These are phyloP conservation scores for Roridomyces roridus DNA, from an alignment of 768 basidiomycete genomes.

Conservation along the genomic window DNA sequence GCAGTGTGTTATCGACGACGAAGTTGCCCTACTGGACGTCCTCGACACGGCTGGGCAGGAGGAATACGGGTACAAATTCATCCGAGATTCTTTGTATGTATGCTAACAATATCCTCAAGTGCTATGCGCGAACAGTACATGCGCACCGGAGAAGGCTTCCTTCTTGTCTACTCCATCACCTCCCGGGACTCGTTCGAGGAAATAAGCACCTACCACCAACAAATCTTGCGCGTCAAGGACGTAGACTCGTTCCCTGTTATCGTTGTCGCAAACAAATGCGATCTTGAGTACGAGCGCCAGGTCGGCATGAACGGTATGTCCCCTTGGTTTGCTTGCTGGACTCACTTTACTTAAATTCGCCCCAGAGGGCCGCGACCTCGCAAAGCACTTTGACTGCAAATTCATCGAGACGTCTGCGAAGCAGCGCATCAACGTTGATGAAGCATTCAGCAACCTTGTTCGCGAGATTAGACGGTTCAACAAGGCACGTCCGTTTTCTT, in stretches of 20 bases:
- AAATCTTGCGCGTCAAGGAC: constrained; percentile 96
- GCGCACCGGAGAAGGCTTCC: constrained; percentile 97
- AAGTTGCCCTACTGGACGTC: constrained; percentile 96
- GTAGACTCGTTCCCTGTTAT: constrained; percentile 95
- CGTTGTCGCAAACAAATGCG: constrained; percentile 96
- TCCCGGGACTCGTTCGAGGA: constrained; percentile 97
- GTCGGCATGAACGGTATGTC: constrained; percentile 89
- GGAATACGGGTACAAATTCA: constrained; percentile 79
- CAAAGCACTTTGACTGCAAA: constrained; percentile 91
- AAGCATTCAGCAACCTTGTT: constrained; percentile 92
- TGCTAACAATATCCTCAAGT: constrained; percentile 43
- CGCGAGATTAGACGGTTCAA: constrained; percentile 94
- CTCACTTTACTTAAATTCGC: background rate
- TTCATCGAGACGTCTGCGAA: constrained; percentile 98
- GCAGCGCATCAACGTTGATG: constrained; percentile 95
- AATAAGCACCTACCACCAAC: constrained; percentile 94
- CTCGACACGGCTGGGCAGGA: constrained; percentile 98
- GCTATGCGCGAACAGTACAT: constrained; percentile 99
- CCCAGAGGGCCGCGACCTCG: constrained; percentile 96
- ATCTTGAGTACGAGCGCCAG: constrained; percentile 94
- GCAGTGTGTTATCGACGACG: constrained; percentile 96
- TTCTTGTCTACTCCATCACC: constrained; percentile 97
- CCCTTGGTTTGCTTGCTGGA: background rate
- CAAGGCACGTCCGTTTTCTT: constrained; percentile 59
- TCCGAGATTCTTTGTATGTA: background rate